Evolutionary conservation across 83 land plant genomes (phyloP).

Genomic region (Thuja plicata): DNA sequence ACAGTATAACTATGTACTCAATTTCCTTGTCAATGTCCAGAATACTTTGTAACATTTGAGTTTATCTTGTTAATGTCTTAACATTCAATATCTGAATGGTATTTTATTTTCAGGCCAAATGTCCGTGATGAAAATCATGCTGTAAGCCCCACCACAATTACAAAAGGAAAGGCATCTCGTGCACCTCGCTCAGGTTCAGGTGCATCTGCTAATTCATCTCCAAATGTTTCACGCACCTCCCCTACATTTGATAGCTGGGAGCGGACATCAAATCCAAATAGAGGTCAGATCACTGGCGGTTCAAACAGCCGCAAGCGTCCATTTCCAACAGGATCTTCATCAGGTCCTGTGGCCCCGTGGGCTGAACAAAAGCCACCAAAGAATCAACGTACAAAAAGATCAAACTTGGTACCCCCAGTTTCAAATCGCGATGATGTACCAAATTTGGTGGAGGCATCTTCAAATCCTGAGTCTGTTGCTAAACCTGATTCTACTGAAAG

Average conservation of each 20-base stretch:
- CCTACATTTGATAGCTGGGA: conserved; percentile 65
- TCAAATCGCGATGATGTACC: conserved; percentile 56
- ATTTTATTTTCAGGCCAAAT: conserved; percentile 40
- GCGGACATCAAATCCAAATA: conserved; percentile 41
- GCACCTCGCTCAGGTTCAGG: conserved; percentile 67
- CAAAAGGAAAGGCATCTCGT: conserved; percentile 88
- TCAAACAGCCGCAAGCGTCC: conserved; percentile 81
- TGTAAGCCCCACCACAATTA: conserved; percentile 42
- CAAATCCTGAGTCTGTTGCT: conserved; percentile 41
- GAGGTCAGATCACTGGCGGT: conserved; percentile 42
- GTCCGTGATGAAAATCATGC: conserved; percentile 53
- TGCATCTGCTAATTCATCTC: conserved; percentile 39
- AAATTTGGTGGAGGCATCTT: conserved; percentile 18
- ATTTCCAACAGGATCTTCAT: conserved; percentile 71
- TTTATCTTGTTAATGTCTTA: background rate
- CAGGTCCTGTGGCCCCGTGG: conserved; percentile 89
- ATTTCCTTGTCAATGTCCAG: background rate
- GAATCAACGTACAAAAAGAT: conserved; percentile 75
- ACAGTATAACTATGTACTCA: background rate
- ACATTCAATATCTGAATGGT: background rate
- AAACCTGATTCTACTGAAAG: conserved; percentile 39
- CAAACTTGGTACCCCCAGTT: conserved; percentile 67
- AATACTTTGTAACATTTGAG: background rate
- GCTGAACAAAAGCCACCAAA: conserved; percentile 89
- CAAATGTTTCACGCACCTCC: conserved; percentile 52